phyloP scores from a whole-genome alignment of 441 rosid genomes.

The Raphanus hybrid region DNA sequence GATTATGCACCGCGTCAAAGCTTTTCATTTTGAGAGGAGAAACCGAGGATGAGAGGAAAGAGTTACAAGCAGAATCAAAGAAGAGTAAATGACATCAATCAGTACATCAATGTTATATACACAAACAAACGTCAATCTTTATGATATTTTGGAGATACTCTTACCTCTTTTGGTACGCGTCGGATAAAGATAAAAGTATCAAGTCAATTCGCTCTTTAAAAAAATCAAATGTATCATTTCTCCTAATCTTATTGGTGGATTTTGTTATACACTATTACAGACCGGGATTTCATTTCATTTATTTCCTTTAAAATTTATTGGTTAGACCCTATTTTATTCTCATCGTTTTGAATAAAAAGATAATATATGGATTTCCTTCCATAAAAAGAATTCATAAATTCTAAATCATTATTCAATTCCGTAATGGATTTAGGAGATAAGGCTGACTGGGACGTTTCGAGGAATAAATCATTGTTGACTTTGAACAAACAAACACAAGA shows the following conservation, averaged over 20 bases:
- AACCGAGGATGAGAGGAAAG: neutral
- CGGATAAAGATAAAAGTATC: neutral
- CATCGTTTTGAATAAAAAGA: slow-evolving; percentile 1
- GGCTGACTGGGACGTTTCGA: neutral
- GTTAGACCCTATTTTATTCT: neutral
- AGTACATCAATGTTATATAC: neutral
- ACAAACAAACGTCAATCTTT: neutral
- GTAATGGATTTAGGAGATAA: neutral
- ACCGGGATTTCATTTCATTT: neutral
- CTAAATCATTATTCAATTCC: neutral
- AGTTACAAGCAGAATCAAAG: neutral
- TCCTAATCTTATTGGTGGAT: neutral
- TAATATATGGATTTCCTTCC: neutral
- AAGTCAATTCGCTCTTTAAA: neutral
- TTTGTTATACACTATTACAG: neutral
- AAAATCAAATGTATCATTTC: neutral
- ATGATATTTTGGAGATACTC: slow-evolving; percentile 4
- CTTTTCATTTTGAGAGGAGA: neutral
- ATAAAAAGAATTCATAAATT: neutral
- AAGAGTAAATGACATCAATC: slow-evolving; percentile 17
- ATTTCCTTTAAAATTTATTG: neutral
- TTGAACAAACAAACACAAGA: neutral
- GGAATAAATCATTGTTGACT: neutral
- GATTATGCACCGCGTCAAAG: neutral
- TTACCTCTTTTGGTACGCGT: neutral